phyloP scores from a whole-genome alignment of 345 rosid genomes.

The Euphorbia peplus region DNA sequence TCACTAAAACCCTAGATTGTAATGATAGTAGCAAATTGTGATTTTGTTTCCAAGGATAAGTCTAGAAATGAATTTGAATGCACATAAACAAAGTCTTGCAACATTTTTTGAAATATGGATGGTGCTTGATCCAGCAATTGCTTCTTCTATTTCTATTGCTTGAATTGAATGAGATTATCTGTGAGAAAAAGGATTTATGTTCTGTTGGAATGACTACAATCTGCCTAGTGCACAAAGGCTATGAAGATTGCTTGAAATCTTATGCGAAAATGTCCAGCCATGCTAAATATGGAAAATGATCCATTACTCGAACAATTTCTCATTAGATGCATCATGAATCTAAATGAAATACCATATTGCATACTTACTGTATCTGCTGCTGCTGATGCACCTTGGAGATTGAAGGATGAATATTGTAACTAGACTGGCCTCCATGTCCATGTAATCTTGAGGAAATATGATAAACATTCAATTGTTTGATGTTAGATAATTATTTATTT shows the following conservation, averaged over 20 bases:
- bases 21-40: background rate
- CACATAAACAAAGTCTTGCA: background rate
- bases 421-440: too few species aligned
- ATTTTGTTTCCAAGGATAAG: background rate
- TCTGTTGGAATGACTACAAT: background rate
- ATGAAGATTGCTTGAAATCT: background rate
- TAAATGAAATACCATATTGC: too few species aligned
- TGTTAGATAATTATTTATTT: too few species aligned
- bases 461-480: too few species aligned
- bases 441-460: too few species aligned
- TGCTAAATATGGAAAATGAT: background rate
- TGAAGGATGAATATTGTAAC: too few species aligned
- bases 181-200: background rate
- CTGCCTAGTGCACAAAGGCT: background rate
- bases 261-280: background rate
- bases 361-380: too few species aligned
- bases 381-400: too few species aligned
- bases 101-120: background rate
- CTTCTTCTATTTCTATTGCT: background rate
- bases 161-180: background rate
- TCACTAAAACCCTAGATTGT: background rate
- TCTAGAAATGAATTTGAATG: background rate
- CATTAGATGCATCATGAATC: too few species aligned
- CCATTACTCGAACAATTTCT: too few species aligned
- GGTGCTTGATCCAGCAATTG: background rate